These are phyloP conservation scores for Penicillium angulare DNA, from an alignment of 495 filamentous ascomycete genomes.

Conservation along the genomic window DNA sequence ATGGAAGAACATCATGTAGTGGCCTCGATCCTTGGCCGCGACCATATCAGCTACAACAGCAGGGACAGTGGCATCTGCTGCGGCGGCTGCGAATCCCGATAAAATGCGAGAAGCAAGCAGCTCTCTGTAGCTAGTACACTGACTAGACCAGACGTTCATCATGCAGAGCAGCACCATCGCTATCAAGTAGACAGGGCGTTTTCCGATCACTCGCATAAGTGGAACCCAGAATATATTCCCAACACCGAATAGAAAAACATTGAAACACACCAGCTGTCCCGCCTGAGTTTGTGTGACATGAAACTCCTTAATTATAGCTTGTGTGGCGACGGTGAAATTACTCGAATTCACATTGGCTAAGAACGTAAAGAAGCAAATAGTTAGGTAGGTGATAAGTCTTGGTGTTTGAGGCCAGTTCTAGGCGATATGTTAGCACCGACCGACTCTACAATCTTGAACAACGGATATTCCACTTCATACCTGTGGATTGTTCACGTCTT, in stretches of 20 bases:
- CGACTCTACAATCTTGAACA: no score
- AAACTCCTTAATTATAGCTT: constrained; percentile 28
- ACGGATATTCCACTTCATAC: no score
- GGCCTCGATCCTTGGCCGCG: constrained; percentile 29
- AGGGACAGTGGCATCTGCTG: constrained; percentile 33
- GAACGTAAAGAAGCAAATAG: constrained; percentile 34
- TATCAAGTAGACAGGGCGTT: constrained; percentile 30
- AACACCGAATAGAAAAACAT: constrained; percentile 32
- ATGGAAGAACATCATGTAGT: constrained; percentile 38
- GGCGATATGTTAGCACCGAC: background rate
- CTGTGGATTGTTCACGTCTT: constrained; percentile 14
- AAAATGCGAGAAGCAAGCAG: constrained; percentile 31
- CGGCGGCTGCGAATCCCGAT: constrained; percentile 26
- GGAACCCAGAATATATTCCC: constrained; percentile 35
- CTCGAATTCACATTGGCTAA: constrained; percentile 33
- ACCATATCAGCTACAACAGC: constrained; percentile 33
- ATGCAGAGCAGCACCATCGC: constrained; percentile 23
- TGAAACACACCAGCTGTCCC: constrained; percentile 30
- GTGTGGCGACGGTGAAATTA: constrained; percentile 33
- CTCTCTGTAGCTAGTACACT: constrained; percentile 22
- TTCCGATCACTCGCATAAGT: constrained; percentile 29
- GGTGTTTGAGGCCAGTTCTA: constrained; percentile 28
- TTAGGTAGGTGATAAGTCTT: constrained; percentile 26
- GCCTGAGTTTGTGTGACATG: constrained; percentile 25
- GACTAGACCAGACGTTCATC: constrained; percentile 32